Evolutionary conservation across 352 stramenopile species (phyloP), one percentile per base, ranked within the genome.

Genomic region (Lagenidium sp.): DNA sequence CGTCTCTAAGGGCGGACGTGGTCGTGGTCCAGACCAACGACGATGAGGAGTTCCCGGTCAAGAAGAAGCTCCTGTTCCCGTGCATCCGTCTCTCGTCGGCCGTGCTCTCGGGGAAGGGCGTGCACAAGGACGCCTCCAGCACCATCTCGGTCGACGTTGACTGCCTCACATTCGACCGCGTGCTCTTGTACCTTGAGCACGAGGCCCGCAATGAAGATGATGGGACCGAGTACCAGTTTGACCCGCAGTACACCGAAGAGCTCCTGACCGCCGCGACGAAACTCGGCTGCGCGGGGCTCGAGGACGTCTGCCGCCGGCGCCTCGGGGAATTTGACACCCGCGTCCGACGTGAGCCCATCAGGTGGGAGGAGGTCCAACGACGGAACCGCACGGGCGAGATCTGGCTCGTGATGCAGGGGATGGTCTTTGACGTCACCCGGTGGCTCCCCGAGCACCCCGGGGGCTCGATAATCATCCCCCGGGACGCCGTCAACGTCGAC

Each of bases 401-500:
- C 19, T 88, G 77, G 71, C 60, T 96, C 16, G 69, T 95, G 22
- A 89, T 96, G 63, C 69, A 88, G 50, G 80, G 81, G 32, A 94
- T 94, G 82, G 82, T 96, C 25, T 58, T 93, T 35, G 82, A 95
- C 41, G 82, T 96, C 38, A 93, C 82, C 22, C 65, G 81, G 8
- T 96, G 85, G 85, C 65, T 96, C 16, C 74, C 77, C 1, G 81
- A 95, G 41, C 82, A 96, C 48, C 85, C 83, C 0, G 82, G 85
- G 7, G 82, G 85, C 1, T 86, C 78, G 1, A 64, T 82, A 16
- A 71, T 96, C 39, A 94, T 96, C 43, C 77, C 71, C 0, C 61
- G 78, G 12, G 75, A 96, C 45, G 85, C 82, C 4, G 66, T 96
- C 41, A 93, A 94, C 45, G 66, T 94, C 24, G 85, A 96, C 35